Base-by-base conservation (phyloP, 2,329 filamentous ascomycete genomes). In the Trichoderma oligosporum region DNA sequence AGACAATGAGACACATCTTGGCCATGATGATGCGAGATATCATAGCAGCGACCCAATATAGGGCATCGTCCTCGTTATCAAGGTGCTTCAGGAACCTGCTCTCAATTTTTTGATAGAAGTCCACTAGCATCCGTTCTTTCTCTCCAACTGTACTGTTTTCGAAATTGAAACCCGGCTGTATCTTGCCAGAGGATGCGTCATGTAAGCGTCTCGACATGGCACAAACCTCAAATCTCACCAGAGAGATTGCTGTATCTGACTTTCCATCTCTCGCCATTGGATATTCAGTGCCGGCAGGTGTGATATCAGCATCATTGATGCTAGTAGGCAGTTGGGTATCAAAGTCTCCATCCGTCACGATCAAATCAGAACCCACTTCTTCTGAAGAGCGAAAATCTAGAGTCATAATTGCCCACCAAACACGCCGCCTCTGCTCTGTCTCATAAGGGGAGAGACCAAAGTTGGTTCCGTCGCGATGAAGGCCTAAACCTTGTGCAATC, bases 1-100 rank as follows among this genome's bases (percentile, higher is more conserved):
- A 88, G 2, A 90, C 80, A 59, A 91, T 80, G 33, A 94, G 78
- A 74, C 86, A 89, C 76, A 91, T 84, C 71, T 91, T 93, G 46
- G 85, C 85, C 73, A 91, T 82, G 61, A 92, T 84, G 29, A 93
- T 76, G 8, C 87, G 82, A 3, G 83, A 80, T 22, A 89, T 78
- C 25, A 87, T 87, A 4, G 83, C 84, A 7, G 82, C 82, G 24
- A 88, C 81, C 85, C 86, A 89, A 61, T 84, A 84, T 1, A 89
- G 72, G 0, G 81, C 76, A 44, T 81, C 70, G 61, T 64, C 73
- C 41, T 73, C 68, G 65, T 78, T 75, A 56, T 81, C 70, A 51
- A 78, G 78, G 57, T 84, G 74, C 35, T 72, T 71, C 18, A 85
- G 70, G 61, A 83, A 84, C 54, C 77, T 78, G 36, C 77, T 70